These are phyloP conservation scores for Flaveria ramosissima DNA, from an alignment of 129 eudicot species.

Conservation along the genomic window DNA sequence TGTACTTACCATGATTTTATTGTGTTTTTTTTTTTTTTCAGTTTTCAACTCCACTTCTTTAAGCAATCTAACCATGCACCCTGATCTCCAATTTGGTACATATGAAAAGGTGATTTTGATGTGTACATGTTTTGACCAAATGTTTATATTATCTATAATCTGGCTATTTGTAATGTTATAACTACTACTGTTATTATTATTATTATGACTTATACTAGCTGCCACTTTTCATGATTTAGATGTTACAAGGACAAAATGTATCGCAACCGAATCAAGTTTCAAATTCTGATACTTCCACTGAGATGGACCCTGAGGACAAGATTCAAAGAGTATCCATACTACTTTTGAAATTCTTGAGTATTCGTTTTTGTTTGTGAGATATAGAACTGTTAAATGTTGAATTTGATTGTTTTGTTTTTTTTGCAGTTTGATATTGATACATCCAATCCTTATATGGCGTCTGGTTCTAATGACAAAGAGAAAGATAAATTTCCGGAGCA, in stretches of 20 bases:
- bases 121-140: not conserved
- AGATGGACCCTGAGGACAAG: constrained; percentile 77
- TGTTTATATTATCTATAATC: constrained; percentile 3
- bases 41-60: constrained; percentile 48
- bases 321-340: constrained; percentile 31
- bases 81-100: constrained; percentile 63
- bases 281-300: constrained; percentile 76
- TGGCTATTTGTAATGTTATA: not conserved
- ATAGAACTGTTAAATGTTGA: constrained; percentile 4
- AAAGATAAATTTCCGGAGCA: constrained; percentile 77
- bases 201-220: constrained; percentile 14
- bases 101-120: constrained; percentile 61
- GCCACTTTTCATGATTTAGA: constrained; percentile 41
- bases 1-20: constrained; percentile 3
- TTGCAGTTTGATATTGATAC: constrained; percentile 71
- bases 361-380: constrained; percentile 9
- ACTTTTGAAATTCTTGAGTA: not conserved
- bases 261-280: constrained; percentile 46
- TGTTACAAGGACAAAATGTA: constrained; percentile 50
- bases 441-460: constrained; percentile 54
- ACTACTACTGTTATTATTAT: not conserved
- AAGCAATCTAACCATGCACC: constrained; percentile 39
- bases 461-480: constrained; percentile 83
- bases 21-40: constrained; percentile 30
- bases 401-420: constrained; percentile 19